phyloP scores from a whole-genome alignment of 2,329 filamentous ascomycete genomes.

The Ophiostoma fasciatum region DNA sequence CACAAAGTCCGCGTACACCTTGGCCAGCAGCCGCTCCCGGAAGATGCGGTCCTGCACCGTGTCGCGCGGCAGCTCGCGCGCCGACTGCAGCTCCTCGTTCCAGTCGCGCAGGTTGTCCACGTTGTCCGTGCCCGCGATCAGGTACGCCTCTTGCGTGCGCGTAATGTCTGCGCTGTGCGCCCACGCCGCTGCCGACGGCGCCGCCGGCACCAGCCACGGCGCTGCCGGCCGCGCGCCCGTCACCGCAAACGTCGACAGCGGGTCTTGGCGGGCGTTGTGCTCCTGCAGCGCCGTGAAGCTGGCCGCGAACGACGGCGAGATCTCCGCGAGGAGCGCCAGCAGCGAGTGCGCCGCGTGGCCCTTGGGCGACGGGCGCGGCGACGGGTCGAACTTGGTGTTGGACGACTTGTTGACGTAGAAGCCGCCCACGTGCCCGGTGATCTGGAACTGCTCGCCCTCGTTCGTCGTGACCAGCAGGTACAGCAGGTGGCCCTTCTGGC shows the following conservation, averaged over 20 bases:
- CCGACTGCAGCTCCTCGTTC: slow-evolving; percentile 98
- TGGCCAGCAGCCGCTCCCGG: slow-evolving; percentile 82
- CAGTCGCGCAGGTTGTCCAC: slow-evolving; percentile 91
- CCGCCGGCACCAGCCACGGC: slow-evolving; percentile 74
- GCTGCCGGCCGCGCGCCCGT: slow-evolving; percentile 86
- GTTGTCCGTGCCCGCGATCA: slow-evolving; percentile 83
- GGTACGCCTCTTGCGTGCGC: slow-evolving; percentile 80
- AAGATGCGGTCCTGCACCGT: slow-evolving; percentile 92
- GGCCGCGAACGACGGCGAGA: slow-evolving; percentile 71
- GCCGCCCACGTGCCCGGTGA: slow-evolving; percentile 84
- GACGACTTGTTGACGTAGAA: slow-evolving; percentile 97
- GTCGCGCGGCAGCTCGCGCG: slow-evolving; percentile 83
- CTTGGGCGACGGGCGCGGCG: slow-evolving; percentile 65
- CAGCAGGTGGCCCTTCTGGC: slow-evolving; percentile 81
- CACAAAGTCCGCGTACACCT: slow-evolving; percentile 95
- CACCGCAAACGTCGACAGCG: slow-evolving; percentile 85
- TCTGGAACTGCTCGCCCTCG: slow-evolving; percentile 87
- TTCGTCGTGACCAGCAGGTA: slow-evolving; percentile 83
- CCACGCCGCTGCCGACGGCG: slow-evolving; percentile 46
- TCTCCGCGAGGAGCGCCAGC: slow-evolving; percentile 57
- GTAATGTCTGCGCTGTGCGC: slow-evolving; percentile 72
- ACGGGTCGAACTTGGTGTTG: slow-evolving; percentile 88
- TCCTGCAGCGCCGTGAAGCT: slow-evolving; percentile 70
- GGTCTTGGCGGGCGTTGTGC: slow-evolving; percentile 71
- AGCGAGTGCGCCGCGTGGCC: slow-evolving; percentile 71